Base-by-base conservation (phyloP, 495 filamentous ascomycete species). In the Pseudevernia furfuracea region DNA sequence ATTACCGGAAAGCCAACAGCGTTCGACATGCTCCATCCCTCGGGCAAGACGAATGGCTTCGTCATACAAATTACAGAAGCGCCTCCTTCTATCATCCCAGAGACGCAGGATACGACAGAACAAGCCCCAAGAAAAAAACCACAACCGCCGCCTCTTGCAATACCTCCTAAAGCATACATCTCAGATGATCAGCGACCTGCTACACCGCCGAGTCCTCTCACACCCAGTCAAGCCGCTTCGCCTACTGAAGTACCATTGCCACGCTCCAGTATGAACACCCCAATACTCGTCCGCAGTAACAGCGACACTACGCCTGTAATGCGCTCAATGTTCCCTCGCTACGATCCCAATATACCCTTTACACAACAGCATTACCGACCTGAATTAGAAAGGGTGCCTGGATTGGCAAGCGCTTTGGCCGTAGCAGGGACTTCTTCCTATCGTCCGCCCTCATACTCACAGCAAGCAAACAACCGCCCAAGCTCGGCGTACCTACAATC, bases 271-370 rank as follows among this genome's bases (percentile, higher is more conserved):
- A 66, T 60, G 15, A 61, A 49, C 48, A 64, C 70, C 15, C 70
- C 70, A 28, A 46, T 46, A 21, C 66, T 65, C 9, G 62, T 65
- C 32, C 58, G 68, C 21, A 66, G 55, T 11, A 60, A 55, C 39
- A 70, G 60, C 61, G 55, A 38, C 58, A 39, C 75, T 61, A 69
- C 72, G 30, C 64, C 80, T 0, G 71, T 74, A 11, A 88, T 88
- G 76, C 79, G 76, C 64, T 88, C 86, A 19, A 94, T 94, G 65
- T 94, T 96, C 71, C 91, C 91, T 19, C 82, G 79, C n/a, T 92
- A 91, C 70, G 85, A 96, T 72, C 85, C 85, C 14, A 81, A 82
- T n/a, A 58, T 88, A 12, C 82, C 88, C 12, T 79, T 90, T 32
- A 80, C 81, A 63, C 82, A 85, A 61, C 89, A 94, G 71, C 76